A percentile compares a stretch with the other conserved stretches of the same genome.
phyloP scores from a whole-genome alignment of 768 basidiomycete species.

The Hortiboletus flavorubellus region DNA sequence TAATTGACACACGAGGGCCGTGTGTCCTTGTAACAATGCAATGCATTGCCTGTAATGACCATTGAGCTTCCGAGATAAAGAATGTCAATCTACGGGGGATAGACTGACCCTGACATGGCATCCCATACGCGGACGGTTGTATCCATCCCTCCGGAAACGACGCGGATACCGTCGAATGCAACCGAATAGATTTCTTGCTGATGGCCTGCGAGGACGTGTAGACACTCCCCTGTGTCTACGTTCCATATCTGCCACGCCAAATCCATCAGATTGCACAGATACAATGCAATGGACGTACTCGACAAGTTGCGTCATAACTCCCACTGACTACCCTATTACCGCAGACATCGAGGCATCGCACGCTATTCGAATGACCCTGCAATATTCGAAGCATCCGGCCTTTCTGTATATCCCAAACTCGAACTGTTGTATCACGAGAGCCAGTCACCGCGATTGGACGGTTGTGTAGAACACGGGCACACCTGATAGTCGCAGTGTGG shows the following conservation, averaged over 20 bases:
- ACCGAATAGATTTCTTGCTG: conserved; percentile 88
- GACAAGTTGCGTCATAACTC: conserved; percentile 87
- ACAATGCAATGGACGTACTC: conserved; percentile 45
- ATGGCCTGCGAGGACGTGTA: conserved; percentile 80
- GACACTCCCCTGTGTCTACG: conserved; percentile 82
- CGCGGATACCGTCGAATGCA: conserved; percentile 79
- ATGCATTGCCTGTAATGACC: conserved; percentile 57
- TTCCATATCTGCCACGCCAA: conserved; percentile 70
- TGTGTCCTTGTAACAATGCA: conserved; percentile 87
- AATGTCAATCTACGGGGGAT: not conserved
- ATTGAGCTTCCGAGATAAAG: not conserved
- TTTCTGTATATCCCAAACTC: conserved; percentile 91
- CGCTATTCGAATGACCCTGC: conserved; percentile 74
- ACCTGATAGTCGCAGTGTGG: conserved; percentile 88
- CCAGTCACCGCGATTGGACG: conserved; percentile 89
- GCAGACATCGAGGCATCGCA: conserved; percentile 85
- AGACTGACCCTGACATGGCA: conserved; percentile 72
- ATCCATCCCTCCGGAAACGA: conserved; percentile 88
- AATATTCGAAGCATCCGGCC: conserved; percentile 67
- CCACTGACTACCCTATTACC: conserved; percentile 85
- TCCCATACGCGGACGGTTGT: conserved; percentile 94
- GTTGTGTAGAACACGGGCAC: conserved; percentile 82
- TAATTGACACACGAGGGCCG: conserved; percentile 87
- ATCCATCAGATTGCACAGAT: not conserved
- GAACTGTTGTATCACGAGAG: conserved; percentile 78